Percentiles rank a stretch among this genome's conserved stretches.
phyloP scores from a whole-genome alignment of 176 grass and related monocot genomes.

The Areca catechu region DNA sequence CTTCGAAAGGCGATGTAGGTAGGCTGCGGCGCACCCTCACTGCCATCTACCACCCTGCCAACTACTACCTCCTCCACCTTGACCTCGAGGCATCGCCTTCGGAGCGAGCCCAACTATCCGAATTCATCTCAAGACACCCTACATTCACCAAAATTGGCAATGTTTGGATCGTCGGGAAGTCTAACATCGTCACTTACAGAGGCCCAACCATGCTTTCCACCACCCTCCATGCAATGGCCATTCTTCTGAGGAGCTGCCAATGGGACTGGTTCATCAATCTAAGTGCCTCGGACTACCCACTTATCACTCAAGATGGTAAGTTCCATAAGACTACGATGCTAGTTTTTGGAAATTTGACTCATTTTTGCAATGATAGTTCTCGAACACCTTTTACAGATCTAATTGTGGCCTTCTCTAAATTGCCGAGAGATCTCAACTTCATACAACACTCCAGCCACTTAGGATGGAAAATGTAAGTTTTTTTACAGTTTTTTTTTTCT shows the following conservation, averaged over 20 bases:
- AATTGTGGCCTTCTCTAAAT: constrained; percentile 62
- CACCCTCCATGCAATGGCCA: constrained; percentile 78
- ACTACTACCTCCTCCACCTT: constrained; percentile 85
- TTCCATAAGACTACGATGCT: not conserved
- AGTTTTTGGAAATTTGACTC: not conserved
- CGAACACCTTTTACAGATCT: constrained; percentile 47
- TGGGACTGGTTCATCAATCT: constrained; percentile 99
- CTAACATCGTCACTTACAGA: constrained; percentile 87
- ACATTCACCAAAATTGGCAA: constrained; percentile 53
- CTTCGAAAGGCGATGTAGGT: constrained; percentile 53
- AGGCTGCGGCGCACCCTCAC: constrained; percentile 47
- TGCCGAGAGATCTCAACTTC: constrained; percentile 92
- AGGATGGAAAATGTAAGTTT: constrained; percentile 95
- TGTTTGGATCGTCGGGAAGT: constrained; percentile 67
- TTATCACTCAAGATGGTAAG: constrained; percentile 87
- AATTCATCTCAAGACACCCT: constrained; percentile 37
- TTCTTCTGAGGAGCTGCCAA: constrained; percentile 53
- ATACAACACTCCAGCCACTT: constrained; percentile 76
- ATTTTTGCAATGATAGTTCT: not conserved
- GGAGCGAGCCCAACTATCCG: constrained; percentile 51
- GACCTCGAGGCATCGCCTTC: constrained; percentile 55
- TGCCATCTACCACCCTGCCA: constrained; percentile 88
- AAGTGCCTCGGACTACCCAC: constrained; percentile 90
- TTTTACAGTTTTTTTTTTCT: not conserved
- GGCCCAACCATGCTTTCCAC: constrained; percentile 94